Conservation (phyloP, 352 stramenopile species). For the Pythium plurisporium region DNA sequence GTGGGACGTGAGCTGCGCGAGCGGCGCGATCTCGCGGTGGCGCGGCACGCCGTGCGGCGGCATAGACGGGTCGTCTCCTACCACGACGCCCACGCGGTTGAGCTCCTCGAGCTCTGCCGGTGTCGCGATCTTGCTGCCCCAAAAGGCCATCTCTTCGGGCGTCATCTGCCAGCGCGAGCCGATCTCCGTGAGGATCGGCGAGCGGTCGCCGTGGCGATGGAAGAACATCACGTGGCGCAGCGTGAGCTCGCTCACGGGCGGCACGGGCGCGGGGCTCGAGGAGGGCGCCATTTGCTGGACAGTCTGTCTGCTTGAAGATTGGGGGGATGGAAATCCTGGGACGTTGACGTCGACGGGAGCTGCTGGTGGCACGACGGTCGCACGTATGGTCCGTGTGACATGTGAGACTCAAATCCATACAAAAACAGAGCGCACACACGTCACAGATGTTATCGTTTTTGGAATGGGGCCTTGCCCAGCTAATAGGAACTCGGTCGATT, state of each 20-base stretch:
- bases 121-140: conserved; percentile 50
- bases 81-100: conserved; percentile 37
- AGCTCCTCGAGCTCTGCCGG: conserved; percentile 42
- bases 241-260: conserved; percentile 27
- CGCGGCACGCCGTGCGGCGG: conserved; percentile 39
- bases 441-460: neutral
- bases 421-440: conserved; percentile 1
- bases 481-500: conserved; percentile 3
- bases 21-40: conserved; percentile 38
- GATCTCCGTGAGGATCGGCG: conserved; percentile 61
- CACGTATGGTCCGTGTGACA: conserved; percentile 12
- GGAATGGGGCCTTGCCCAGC: neutral
- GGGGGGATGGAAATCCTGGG: neutral
- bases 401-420: conserved; percentile 5
- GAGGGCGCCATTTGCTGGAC: neutral
- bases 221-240: conserved; percentile 75
- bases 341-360: conserved; percentile 6
- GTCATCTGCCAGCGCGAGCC: conserved; percentile 49
- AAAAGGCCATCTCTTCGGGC: conserved; percentile 55
- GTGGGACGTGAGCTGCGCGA: conserved; percentile 56
- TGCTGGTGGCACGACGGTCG: conserved; percentile 24
- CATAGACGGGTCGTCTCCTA: conserved; percentile 41
- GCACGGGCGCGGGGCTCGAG: neutral
- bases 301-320: conserved; percentile 16
- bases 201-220: conserved; percentile 77